These are phyloP conservation scores for Solanum appendiculatum DNA, from an alignment of 257 asterid species.

Conservation along the genomic window DNA sequence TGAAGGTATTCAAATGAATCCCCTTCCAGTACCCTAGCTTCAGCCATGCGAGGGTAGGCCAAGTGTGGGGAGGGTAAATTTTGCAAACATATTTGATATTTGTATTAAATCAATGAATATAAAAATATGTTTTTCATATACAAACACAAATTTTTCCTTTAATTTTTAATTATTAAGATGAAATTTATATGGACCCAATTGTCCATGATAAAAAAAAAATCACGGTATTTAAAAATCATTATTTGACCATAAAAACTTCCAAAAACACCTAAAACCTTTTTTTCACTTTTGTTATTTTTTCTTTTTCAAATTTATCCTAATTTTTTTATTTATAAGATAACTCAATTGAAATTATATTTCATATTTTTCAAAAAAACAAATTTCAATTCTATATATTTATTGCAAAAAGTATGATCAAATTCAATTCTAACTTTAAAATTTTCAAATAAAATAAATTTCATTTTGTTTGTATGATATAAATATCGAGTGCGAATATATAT, in stretches of 20 bases:
- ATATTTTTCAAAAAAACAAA: no score
- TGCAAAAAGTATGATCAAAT: no score
- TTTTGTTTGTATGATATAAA: no score
- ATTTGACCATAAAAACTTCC: background rate
- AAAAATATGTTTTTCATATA: background rate
- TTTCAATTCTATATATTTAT: no score
- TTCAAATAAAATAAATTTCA: no score
- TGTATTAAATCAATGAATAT: background rate
- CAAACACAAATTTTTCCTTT: background rate
- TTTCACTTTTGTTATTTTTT: background rate
- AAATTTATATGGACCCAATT: background rate
- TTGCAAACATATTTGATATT: background rate
- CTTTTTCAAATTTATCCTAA: background rate
- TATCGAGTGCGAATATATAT: background rate
- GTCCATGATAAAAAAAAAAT: no score
- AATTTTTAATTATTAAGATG: background rate
- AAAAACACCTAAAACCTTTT: background rate
- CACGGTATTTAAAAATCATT: background rate
- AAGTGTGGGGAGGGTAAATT: background rate
- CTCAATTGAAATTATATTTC: no score
- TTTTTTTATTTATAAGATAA: no score
- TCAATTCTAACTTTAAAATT: no score
- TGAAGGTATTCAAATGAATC: background rate
- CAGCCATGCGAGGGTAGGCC: background rate
- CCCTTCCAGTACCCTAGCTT: no score